Conservation (phyloP, 371 early-diverging fungal genomes). For the Actinomortierella wolfii region DNA sequence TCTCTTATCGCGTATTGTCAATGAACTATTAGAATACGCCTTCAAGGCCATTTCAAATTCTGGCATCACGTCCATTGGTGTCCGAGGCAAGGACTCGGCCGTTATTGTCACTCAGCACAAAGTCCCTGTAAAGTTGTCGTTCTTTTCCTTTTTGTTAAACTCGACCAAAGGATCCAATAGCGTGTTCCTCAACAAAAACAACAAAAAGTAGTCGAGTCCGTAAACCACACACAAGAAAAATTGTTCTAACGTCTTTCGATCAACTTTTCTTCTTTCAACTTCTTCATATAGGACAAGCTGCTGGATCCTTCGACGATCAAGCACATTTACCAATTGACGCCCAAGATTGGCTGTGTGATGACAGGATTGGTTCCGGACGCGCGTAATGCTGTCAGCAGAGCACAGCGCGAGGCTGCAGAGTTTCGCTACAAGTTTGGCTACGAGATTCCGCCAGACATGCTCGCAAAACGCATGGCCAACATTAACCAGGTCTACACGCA, state of each 20-base stretch:
- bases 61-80: conserved; percentile 93
- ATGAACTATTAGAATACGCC: conserved; percentile 94
- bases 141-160: not conserved
- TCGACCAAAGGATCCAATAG: not conserved
- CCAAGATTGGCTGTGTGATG: conserved; percentile 96
- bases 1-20: too few relatives aligned
- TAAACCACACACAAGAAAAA: not conserved
- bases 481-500: conserved; percentile 99
- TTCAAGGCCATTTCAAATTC: conserved; percentile 98
- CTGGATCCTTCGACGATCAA: conserved; percentile 95
- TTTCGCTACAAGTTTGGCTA: conserved; percentile 98
- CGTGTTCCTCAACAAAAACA: not conserved
- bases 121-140: conserved; percentile 77
- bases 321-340: conserved; percentile 92
- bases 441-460: conserved; percentile 94
- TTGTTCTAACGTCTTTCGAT: not conserved
- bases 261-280: not conserved
- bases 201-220: not conserved
- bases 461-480: conserved; percentile 97
- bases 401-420: conserved; percentile 96
- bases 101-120: conserved; percentile 97
- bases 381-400: conserved; percentile 89
- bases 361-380: conserved; percentile 98
- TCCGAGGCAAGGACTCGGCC: conserved; percentile 92
- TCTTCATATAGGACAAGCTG: conserved; percentile 82